Percentiles rank a stretch among this genome's conserved stretches.
These are phyloP conservation scores for Jamesozyma lodderae DNA, from an alignment of 805 yeast species.

Conservation along the genomic window DNA sequence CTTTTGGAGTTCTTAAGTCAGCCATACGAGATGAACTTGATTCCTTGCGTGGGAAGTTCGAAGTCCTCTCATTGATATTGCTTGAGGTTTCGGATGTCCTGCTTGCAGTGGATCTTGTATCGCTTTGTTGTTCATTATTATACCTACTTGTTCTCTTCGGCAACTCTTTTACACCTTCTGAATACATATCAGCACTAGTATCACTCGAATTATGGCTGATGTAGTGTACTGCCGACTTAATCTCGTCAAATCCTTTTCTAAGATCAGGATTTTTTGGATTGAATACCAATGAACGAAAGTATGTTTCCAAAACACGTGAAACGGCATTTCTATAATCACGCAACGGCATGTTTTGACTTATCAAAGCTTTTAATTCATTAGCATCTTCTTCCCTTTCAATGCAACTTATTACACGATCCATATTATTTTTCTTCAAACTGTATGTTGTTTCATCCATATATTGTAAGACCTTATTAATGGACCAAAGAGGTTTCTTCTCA, in stretches of 20 bases:
- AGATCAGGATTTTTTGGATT: constrained; percentile 13
- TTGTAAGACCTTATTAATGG: constrained; percentile 13
- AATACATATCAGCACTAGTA: constrained; percentile 8
- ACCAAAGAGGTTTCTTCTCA: constrained; percentile 6
- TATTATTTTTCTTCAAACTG: constrained; percentile 11
- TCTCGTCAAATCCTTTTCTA: constrained; percentile 5
- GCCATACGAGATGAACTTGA: background rate
- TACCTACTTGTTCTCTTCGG: constrained; percentile 15
- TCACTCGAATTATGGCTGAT: constrained; percentile 5
- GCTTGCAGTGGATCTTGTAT: background rate
- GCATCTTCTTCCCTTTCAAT: constrained; percentile 10
- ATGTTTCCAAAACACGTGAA: constrained; percentile 7
- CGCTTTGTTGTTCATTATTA: constrained; percentile 1
- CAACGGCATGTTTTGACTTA: constrained; percentile 6
- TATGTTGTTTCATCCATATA: constrained; percentile 16
- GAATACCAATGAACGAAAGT: constrained; percentile 11
- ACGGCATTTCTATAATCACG: constrained; percentile 9
- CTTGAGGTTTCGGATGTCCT: background rate
- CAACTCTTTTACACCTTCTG: constrained; percentile 6
- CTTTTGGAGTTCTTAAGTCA: background rate
- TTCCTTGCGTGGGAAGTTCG: background rate
- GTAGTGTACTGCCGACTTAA: constrained; percentile 5
- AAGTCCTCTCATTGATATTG: no score
- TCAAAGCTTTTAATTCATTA: constrained; percentile 6
- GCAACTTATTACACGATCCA: constrained; percentile 9